phyloP scores from a whole-genome alignment of 208 protist genomes.

The Angomonas ambiguus region DNA sequence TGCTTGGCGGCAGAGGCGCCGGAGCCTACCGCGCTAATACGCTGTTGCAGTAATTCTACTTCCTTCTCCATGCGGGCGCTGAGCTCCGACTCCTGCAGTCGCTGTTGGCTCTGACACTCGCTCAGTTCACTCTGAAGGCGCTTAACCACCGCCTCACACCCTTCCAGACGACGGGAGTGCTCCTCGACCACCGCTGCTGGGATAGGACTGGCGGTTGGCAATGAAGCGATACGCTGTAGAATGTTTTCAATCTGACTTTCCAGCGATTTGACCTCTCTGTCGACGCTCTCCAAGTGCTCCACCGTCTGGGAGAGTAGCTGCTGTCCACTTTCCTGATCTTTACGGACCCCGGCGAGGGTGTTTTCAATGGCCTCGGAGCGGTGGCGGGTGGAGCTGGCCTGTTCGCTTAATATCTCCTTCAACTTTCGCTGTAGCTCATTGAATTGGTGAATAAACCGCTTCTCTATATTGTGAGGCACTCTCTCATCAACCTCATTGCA shows the following conservation, averaged over 20 bases:
- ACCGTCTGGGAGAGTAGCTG: background rate
- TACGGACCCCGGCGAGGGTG: background rate
- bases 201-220: no score
- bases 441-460: constrained; percentile 16
- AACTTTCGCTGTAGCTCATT: constrained; percentile 16
- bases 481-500: constrained; percentile 20
- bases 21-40: no score
- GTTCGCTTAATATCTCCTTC: background rate
- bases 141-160: no score
- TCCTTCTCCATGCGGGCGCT: constrained; percentile 15
- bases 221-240: no score
- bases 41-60: constrained; percentile 16
- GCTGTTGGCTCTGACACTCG: no score
- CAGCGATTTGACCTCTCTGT: constrained; percentile 8
- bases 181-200: no score
- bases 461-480: constrained; percentile 24
- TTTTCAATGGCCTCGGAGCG: constrained; percentile 1
- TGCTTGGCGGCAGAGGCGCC: no score
- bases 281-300: background rate
- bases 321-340: background rate
- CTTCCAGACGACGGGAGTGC: no score
- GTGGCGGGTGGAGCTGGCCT: background rate
- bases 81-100: no score
- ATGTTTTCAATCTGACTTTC: constrained; percentile 17
- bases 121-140: no score